phyloP scores from a whole-genome alignment of 106 monocot genomes.

The Phalaenopsis aphrodite region DNA sequence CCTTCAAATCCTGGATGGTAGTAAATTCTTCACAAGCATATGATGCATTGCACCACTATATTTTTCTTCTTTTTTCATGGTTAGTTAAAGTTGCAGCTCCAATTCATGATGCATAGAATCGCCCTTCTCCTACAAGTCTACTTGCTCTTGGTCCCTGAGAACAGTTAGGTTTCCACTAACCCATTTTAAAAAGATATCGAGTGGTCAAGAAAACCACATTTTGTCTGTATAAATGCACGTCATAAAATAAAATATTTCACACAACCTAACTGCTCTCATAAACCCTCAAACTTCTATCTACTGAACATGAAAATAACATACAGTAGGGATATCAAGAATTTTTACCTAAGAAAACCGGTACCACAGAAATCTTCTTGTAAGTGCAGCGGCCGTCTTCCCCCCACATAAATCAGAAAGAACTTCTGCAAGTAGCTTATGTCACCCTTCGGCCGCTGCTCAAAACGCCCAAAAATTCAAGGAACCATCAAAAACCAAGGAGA shows the following conservation, averaged over 20 bases:
- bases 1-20: no score
- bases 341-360: constrained; percentile 81
- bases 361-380: constrained; percentile 91
- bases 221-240: not conserved
- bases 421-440: constrained; percentile 94
- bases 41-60: no score
- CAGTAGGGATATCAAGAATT: not conserved
- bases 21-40: no score
- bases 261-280: not conserved
- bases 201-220: not conserved
- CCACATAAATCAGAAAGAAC: constrained; percentile 90
- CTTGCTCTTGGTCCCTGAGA: not conserved
- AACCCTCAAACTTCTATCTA: not conserved
- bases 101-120: not conserved
- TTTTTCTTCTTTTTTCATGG: not conserved
- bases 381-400: constrained; percentile 68
- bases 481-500: not conserved
- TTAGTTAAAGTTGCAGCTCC: not conserved
- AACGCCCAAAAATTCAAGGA: not conserved
- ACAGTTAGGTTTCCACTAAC: not conserved
- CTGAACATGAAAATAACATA: not conserved
- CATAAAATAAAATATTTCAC: not conserved
- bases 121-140: not conserved
- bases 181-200: not conserved
- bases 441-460: constrained; percentile 68